These are phyloP conservation scores for Pseudocercospora fuligena DNA, from an alignment of 2,329 filamentous ascomycete genomes.

Conservation along the genomic window DNA sequence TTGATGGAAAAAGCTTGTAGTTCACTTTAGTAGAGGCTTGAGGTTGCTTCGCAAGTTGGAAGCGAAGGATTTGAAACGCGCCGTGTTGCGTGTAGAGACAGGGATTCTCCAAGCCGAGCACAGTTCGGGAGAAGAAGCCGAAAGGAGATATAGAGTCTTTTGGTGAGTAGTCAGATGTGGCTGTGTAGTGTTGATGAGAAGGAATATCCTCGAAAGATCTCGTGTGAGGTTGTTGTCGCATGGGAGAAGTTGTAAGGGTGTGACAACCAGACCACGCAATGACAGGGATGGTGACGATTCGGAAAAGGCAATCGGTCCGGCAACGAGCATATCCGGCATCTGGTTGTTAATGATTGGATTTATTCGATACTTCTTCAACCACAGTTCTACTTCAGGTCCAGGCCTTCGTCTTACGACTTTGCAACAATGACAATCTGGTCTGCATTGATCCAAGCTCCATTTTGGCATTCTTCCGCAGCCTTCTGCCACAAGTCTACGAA, in stretches of 20 bases:
- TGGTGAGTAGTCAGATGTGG: too few relatives aligned
- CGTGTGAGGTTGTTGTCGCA: background rate
- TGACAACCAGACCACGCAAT: too few relatives aligned
- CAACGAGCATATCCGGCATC: too few relatives aligned
- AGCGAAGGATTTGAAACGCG: constrained; percentile 4
- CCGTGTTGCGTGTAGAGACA: background rate
- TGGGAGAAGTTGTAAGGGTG: background rate
- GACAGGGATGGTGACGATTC: background rate
- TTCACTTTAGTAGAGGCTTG: background rate
- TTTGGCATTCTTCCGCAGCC: background rate
- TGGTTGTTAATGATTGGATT: background rate
- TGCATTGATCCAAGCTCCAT: background rate
- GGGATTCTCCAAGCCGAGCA: background rate
- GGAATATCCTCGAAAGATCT: too few relatives aligned
- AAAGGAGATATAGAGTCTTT: background rate
- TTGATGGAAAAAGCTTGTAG: background rate
- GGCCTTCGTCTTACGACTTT: background rate
- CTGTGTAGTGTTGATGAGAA: too few relatives aligned
- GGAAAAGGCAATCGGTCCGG: background rate
- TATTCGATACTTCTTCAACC: background rate
- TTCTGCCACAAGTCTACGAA: background rate
- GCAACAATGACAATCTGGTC: background rate
- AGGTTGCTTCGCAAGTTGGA: background rate
- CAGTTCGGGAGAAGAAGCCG: background rate
- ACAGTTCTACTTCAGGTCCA: too few relatives aligned